phyloP scores from a whole-genome alignment of 345 rosid species.

The Rhodamnia argentea region DNA sequence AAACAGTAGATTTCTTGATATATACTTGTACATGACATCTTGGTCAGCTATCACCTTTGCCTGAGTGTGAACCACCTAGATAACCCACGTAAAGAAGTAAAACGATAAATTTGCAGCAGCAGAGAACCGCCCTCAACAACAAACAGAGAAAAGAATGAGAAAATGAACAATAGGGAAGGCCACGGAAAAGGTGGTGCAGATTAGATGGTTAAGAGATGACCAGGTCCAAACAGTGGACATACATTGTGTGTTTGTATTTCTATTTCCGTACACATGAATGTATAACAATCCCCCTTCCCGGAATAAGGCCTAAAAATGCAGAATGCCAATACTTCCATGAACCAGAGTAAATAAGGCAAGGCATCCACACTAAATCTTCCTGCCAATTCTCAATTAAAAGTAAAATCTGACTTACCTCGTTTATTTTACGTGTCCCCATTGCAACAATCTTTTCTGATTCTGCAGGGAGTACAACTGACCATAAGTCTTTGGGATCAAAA shows the following conservation, averaged over 20 bases:
- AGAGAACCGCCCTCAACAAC: neutral
- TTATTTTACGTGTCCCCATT: conserved; percentile 53
- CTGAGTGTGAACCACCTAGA: conserved; percentile 95
- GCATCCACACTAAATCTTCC: neutral
- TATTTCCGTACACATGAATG: neutral
- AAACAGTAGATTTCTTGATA: conserved; percentile 81
- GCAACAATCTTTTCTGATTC: conserved; percentile 86
- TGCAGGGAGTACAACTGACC: conserved; percentile 86
- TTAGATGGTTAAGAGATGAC: neutral
- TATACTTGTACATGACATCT: conserved; percentile 83
- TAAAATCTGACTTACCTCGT: conserved; percentile 49
- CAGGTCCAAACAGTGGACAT: neutral
- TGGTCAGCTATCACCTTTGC: conserved; percentile 84
- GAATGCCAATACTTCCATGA: neutral
- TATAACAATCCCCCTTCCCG: neutral
- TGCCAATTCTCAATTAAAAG: neutral
- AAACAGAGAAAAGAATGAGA: neutral
- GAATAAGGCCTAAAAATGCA: neutral
- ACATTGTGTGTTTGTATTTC: neutral
- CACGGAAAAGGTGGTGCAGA: neutral
- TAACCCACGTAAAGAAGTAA: neutral
- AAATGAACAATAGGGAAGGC: neutral
- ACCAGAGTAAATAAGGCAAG: neutral
- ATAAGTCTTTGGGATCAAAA: conserved; percentile 64
- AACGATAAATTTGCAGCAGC: neutral